A percentile compares a stretch with the other conserved stretches of the same genome.
These are phyloP conservation scores for Pythium plurisporium DNA, from an alignment of 352 stramenopile genomes.

Conservation along the genomic window DNA sequence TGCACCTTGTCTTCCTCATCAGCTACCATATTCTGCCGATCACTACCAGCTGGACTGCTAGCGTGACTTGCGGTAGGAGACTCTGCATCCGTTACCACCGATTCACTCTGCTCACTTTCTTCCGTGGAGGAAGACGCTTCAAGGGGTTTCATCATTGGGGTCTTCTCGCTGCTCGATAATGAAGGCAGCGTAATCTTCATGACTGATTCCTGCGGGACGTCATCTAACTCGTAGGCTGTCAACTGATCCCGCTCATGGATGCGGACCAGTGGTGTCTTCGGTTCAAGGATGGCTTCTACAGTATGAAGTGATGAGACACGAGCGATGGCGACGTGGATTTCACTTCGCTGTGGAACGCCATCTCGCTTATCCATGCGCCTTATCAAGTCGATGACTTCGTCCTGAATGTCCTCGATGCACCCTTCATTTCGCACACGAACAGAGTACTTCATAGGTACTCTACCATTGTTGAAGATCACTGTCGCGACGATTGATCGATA, in stretches of 20 bases:
- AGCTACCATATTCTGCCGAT: slow-evolving; percentile 7
- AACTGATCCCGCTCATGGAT: slow-evolving; percentile 79
- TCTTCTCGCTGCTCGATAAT: neutral
- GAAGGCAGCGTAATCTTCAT: neutral
- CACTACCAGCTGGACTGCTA: slow-evolving; percentile 8
- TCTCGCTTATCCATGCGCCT: slow-evolving; percentile 25
- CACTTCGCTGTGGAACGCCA: neutral
- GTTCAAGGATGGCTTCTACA: slow-evolving; percentile 62
- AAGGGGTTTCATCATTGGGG: neutral
- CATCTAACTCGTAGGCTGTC: slow-evolving; percentile 65
- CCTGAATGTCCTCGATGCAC: slow-evolving; percentile 59
- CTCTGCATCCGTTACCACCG: neutral
- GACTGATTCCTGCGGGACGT: slow-evolving; percentile 3
- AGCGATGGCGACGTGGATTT: slow-evolving; percentile 46
- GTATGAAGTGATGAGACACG: slow-evolving; percentile 55
- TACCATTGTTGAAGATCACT: slow-evolving; percentile 75
- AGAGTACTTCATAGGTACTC: slow-evolving; percentile 74
- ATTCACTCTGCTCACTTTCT: slow-evolving; percentile 16
- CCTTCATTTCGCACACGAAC: slow-evolving; percentile 60
- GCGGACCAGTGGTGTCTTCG: slow-evolving; percentile 50
- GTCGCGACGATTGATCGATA: slow-evolving; percentile 67
- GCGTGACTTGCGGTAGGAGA: neutral
- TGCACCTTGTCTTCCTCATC: neutral
- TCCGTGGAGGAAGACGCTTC: slow-evolving; percentile 4
- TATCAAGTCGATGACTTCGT: slow-evolving; percentile 48